Conservation (phyloP, 2,329 filamentous ascomycete species). For the Keithomyces neogunnii region DNA sequence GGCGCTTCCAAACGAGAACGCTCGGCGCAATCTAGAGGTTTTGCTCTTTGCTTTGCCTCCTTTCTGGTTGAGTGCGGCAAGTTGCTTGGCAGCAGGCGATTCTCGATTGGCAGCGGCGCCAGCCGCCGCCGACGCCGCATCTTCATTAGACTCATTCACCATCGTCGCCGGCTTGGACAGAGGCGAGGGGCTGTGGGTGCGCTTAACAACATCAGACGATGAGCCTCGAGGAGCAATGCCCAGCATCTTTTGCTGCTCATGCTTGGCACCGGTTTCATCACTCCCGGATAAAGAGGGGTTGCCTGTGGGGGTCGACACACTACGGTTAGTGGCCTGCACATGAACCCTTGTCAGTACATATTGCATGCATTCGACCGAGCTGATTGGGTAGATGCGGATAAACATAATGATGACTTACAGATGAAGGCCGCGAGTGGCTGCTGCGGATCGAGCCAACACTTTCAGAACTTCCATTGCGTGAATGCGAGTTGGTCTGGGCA, state of each 20-base stretch:
- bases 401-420: slow-evolving; percentile 46
- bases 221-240: slow-evolving; percentile 55
- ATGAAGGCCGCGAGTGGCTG: slow-evolving; percentile 52
- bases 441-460: slow-evolving; percentile 53
- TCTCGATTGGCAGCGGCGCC: slow-evolving; percentile 29
- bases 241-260: slow-evolving; percentile 46
- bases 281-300: slow-evolving; percentile 42
- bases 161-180: slow-evolving; percentile 63
- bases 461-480: slow-evolving; percentile 53
- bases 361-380: slow-evolving; percentile 21
- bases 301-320: slow-evolving; percentile 40
- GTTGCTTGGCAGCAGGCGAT: slow-evolving; percentile 73
- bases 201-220: slow-evolving; percentile 57
- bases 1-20: slow-evolving; percentile 94
- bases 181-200: slow-evolving; percentile 60
- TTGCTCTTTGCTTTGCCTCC: slow-evolving; percentile 74
- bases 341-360: slow-evolving; percentile 39
- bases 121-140: slow-evolving; percentile 30
- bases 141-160: slow-evolving; percentile 42
- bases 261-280: slow-evolving; percentile 38
- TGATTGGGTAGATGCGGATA: slow-evolving; percentile 30
- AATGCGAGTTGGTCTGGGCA: slow-evolving; percentile 21
- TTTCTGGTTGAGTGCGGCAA: slow-evolving; percentile 80
- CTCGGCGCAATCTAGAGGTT: slow-evolving; percentile 74
- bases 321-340: slow-evolving; percentile 52